Evolutionary conservation across 768 basidiomycete species (phyloP), one percentile per base, ranked within the genome.

Genomic region (Rhodosporidiobolus odoratus): DNA sequence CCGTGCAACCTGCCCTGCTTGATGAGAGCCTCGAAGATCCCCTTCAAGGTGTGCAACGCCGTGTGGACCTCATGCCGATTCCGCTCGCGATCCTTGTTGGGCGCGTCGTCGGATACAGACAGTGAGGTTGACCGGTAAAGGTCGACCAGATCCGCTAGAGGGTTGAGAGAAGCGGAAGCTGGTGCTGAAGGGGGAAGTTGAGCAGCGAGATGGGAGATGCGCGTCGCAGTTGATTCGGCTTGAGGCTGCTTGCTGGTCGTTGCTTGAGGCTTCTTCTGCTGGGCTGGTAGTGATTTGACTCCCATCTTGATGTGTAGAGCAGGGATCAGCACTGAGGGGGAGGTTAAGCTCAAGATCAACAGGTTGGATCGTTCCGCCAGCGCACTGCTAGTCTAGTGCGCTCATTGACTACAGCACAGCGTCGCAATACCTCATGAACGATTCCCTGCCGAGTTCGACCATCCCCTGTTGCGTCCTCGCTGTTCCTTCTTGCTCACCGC

Each of bases 11-110:
- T 85, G 4, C 86, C 85, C 38, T 83, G 83, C 5, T 83, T 78
- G 58, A 92, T 83, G 43, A 90, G 80, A 30, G 83, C 74, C 15
- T 89, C 85, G 77, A 91, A 92, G 19, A 88, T 37, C 13, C 53
- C 73, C 59, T 71, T 71, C 66, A 75, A 54, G 21, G 70, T 38
- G 65, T 75, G 73, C 15, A 75, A 58, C 16, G 69, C 73, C 21
- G 73, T 65, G 67, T 75, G 73, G 17, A 74, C 73, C 19, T 66
- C 65, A 27, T 68, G 69, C 15, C 73, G 57, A 54, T 74, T 74
- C n/a, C 37, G 9, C 53, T 73, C 72, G 23, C 52, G 56, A n/a
- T 54, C 48, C 47, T 66, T 58, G 38, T 53, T 16, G 16, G 53
- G 3, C 6, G 73, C 50, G 35, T 47, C 2, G 2, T 47, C 16